phyloP scores from a whole-genome alignment of 2,329 filamentous ascomycete species.

The Sporothrix protearum region DNA sequence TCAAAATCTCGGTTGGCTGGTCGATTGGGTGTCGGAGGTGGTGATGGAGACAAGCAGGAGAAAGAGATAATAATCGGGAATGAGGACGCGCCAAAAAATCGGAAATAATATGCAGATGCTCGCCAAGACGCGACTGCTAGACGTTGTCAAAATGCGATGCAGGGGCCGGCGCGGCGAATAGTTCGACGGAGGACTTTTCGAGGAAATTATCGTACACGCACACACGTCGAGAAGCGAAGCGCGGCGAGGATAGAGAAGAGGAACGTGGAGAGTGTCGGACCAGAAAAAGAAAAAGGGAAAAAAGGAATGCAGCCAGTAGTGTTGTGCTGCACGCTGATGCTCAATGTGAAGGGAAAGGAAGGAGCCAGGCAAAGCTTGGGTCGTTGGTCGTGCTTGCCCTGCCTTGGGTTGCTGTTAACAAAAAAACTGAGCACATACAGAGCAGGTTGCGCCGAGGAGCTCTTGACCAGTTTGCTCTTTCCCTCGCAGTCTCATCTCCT shows the following conservation, averaged over 20 bases:
- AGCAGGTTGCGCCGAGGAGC: neutral
- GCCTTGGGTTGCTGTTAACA: neutral
- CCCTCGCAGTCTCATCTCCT: neutral
- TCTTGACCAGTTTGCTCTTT: constrained; percentile 11
- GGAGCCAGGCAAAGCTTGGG: neutral
- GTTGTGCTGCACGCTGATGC: neutral
- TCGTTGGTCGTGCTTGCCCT: neutral
- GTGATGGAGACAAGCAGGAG: neutral
- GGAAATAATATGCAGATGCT: neutral
- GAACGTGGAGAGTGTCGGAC: too few relatives aligned
- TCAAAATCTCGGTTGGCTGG: neutral
- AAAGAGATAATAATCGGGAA: neutral
- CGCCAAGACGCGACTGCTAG: neutral
- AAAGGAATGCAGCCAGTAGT: neutral
- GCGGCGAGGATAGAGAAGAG: neutral
- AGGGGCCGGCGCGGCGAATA: neutral
- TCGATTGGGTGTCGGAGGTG: neutral
- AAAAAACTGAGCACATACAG: neutral
- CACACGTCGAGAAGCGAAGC: neutral
- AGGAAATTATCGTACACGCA: constrained; percentile 3
- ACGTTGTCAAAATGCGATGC: constrained; percentile 1
- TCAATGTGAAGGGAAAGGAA: neutral
- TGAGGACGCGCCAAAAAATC: neutral
- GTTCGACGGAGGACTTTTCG: neutral
- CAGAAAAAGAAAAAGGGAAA: neutral